A percentile compares a stretch with the other conserved stretches of the same genome.
These are phyloP conservation scores for Fusarium sp. DNA, from an alignment of 2,329 filamentous ascomycete genomes.

Conservation along the genomic window DNA sequence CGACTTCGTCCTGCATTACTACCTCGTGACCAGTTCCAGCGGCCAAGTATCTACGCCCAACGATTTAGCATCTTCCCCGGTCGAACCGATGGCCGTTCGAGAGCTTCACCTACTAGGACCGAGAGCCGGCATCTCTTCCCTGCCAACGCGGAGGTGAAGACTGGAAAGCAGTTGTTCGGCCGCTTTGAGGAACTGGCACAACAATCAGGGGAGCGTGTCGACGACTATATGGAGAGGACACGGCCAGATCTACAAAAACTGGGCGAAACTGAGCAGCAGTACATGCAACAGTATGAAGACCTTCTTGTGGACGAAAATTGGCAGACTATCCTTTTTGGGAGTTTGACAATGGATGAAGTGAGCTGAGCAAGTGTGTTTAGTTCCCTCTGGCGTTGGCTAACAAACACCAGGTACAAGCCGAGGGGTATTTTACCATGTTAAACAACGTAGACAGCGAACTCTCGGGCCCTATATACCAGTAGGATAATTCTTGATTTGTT, in stretches of 20 bases:
- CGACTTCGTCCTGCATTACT: slow-evolving; percentile 46
- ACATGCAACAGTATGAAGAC: slow-evolving; percentile 43
- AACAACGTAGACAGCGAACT: slow-evolving; percentile 26
- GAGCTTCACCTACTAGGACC: slow-evolving; percentile 49
- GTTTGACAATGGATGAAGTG: slow-evolving; percentile 52
- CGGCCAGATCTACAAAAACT: slow-evolving; percentile 22
- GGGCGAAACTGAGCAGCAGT: slow-evolving; percentile 32
- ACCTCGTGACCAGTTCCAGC: slow-evolving; percentile 36
- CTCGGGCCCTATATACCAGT: slow-evolving; percentile 45
- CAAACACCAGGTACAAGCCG: slow-evolving; percentile 41
- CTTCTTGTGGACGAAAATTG: slow-evolving; percentile 50
- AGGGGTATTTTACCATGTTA: slow-evolving; percentile 43
- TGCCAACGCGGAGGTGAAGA: slow-evolving; percentile 10
- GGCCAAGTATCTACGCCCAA: slow-evolving; percentile 48
- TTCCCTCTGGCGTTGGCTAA: neutral
- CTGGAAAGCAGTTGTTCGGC: slow-evolving; percentile 43
- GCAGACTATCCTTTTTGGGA: slow-evolving; percentile 49
- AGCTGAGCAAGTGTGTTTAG: neutral
- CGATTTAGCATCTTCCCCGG: slow-evolving; percentile 51
- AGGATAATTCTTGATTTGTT: neutral
- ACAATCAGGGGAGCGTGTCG: slow-evolving; percentile 19
- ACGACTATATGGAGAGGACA: slow-evolving; percentile 40
- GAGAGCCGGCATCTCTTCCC: slow-evolving; percentile 32
- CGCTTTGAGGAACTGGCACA: slow-evolving; percentile 35
- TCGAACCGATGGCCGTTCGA: slow-evolving; percentile 50